Evolutionary conservation across 306 rosid genomes (phyloP), one percentile per base, ranked within the genome.

Genomic region (Sechiopsis laciniata): DNA sequence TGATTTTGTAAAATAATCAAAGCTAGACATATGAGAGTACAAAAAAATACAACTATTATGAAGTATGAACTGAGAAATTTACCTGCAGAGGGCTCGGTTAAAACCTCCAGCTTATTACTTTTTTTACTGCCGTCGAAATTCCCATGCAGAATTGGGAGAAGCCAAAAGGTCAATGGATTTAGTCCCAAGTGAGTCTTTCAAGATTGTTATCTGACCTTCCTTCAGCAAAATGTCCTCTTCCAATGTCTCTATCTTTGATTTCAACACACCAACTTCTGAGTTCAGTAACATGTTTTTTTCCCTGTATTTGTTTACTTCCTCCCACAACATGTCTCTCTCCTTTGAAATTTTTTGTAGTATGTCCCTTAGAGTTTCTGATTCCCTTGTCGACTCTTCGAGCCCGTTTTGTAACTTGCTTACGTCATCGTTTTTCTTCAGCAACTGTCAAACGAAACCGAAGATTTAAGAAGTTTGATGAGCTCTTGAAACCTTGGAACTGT

Each of bases 161-260:
- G 86, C 87, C 2, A 90, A 87, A 76, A 90, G 87, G 80, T 87
- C 94, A 76, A 84, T 85, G 15, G 89, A 73, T 61, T 78, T 87
- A 79, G 82, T 86, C 66, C 78, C 80, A 51, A 89, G 51, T 73
- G 97, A 68, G 78, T 95, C 99, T 82, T 87, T 88, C 48, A 95
- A 85, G 53, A 95, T 91, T 77, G 95, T 85, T 52, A 89, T 91
- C 80, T 95, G 96, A 73, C 99, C 99, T 81, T 91, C 99, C 85
- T 88, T 95, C 71, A 89, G 58, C 64, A 89, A 89, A 40, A 88
- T 66, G 19, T 95, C 88, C 77, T 87, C 97, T 73, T 94, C 96
- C 42, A 90, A 91, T 13, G 79, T 65, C 74, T 89, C 91, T 72
- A 89, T 71, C 86, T 85, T 87, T 83, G 79, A 86, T 83, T 82